Evolutionary conservation across 2,329 filamentous ascomycete species (phyloP).

Genomic region (Aspergillus sp.): DNA sequence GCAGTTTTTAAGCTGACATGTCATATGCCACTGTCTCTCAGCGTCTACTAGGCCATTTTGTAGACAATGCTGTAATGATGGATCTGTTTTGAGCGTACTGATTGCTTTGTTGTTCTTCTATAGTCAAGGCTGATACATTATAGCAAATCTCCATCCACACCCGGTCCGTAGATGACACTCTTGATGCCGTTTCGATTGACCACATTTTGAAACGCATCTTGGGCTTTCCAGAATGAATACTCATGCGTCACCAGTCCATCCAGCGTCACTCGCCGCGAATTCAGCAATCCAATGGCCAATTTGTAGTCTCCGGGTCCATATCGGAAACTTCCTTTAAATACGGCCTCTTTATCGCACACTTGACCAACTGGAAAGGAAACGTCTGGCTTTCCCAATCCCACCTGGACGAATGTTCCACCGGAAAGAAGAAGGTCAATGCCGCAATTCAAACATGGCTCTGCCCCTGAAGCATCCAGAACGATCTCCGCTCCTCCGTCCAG

Average conservation of each 20-base stretch:
- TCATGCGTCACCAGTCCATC: constrained; percentile 72
- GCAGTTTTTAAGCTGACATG: no score
- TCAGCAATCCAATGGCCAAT: constrained; percentile 64
- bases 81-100: no score
- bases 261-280: constrained; percentile 61
- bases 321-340: constrained; percentile 76
- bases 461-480: constrained; percentile 72
- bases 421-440: constrained; percentile 61
- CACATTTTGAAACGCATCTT: constrained; percentile 78
- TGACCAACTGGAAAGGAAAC: constrained; percentile 66
- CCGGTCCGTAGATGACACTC: constrained; percentile 33
- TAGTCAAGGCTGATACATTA: no score
- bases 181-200: constrained; percentile 62
- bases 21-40: no score
- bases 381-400: constrained; percentile 78
- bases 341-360: constrained; percentile 80
- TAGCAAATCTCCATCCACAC: constrained; percentile 6
- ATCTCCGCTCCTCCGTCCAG: constrained; percentile 63
- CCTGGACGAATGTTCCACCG: constrained; percentile 73
- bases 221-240: constrained; percentile 72
- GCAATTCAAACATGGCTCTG: constrained; percentile 68
- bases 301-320: constrained; percentile 82
- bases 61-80: no score
- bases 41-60: no score
- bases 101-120: no score